A percentile compares a stretch with the other conserved stretches of the same genome.
phyloP scores from a whole-genome alignment of 371 early-diverging fungal species.

The Mortierella sp. region DNA sequence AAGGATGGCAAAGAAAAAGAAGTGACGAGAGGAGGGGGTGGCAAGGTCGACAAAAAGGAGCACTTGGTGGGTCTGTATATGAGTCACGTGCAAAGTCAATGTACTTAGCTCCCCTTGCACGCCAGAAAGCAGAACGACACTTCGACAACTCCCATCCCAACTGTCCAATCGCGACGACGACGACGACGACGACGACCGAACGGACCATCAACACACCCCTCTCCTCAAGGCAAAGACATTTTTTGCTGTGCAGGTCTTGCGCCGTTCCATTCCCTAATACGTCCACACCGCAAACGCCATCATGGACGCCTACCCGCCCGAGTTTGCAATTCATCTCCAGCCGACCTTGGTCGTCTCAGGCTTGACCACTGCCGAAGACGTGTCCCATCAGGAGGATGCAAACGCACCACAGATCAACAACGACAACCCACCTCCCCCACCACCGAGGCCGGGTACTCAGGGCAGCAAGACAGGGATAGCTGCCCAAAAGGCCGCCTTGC shows the following conservation, averaged over 20 bases:
- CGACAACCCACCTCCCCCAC: slow-evolving; percentile 38
- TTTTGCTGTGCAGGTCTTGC: neutral
- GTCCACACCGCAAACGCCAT: slow-evolving; percentile 8
- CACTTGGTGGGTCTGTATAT: neutral
- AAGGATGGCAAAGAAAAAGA: slow-evolving; percentile 11
- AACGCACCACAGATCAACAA: neutral
- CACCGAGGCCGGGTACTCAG: slow-evolving; percentile 31
- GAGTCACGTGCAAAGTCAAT: neutral
- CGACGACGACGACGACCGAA: neutral
- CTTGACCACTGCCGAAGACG: slow-evolving; percentile 58
- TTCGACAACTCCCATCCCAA: neutral
- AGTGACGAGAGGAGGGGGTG: slow-evolving; percentile 12
- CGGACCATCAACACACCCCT: slow-evolving; percentile 1
- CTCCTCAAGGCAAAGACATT: neutral
- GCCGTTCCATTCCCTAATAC: neutral
- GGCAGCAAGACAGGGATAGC: slow-evolving; percentile 26
- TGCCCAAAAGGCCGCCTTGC: slow-evolving; percentile 41
- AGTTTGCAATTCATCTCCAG: slow-evolving; percentile 80
- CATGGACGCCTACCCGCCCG: slow-evolving; percentile 80
- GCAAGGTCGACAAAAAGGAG: slow-evolving; percentile 9
- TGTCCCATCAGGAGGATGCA: slow-evolving; percentile 29
- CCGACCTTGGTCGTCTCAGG: slow-evolving; percentile 79
- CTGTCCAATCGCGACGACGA: neutral
- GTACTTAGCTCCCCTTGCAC: neutral
- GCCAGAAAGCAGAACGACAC: neutral